Evolutionary conservation across 2,329 filamentous ascomycete species (phyloP).

Genomic region (Fusarium scirpi): DNA sequence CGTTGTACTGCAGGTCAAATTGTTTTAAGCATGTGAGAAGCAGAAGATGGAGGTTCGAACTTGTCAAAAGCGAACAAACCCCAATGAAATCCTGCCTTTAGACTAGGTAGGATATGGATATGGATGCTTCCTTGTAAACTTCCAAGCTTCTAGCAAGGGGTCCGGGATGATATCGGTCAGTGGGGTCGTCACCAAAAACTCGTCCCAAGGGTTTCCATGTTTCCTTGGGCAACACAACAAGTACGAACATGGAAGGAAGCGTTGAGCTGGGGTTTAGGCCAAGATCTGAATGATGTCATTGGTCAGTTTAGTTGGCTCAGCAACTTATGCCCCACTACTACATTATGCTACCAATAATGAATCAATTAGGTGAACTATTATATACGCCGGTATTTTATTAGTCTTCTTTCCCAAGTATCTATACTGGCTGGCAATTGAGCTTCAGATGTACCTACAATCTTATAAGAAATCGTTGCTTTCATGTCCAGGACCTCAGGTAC

Average conservation of each 20-base stretch:
- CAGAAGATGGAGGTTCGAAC: not conserved
- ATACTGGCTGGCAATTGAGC: not conserved
- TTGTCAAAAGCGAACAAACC: constrained; percentile 11
- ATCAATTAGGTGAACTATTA: not conserved
- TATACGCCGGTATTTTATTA: not conserved
- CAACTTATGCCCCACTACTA: constrained; percentile 35
- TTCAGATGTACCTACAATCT: not conserved
- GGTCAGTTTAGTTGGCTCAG: constrained; percentile 47
- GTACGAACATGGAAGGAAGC: constrained; percentile 25
- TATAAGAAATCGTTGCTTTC: not conserved
- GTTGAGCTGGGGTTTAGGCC: constrained; percentile 7
- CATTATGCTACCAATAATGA: not conserved
- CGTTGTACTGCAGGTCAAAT: constrained; percentile 27
- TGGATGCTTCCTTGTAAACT: constrained; percentile 24
- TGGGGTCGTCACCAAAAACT: constrained; percentile 33
- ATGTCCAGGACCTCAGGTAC: not conserved
- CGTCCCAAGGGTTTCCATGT: constrained; percentile 16
- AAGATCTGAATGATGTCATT: constrained; percentile 47
- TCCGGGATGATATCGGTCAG: constrained; percentile 29
- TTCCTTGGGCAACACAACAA: constrained; percentile 31
- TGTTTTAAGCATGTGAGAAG: constrained; percentile 26
- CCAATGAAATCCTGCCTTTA: constrained; percentile 1
- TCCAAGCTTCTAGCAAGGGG: constrained; percentile 33
- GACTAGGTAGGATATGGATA: not conserved
- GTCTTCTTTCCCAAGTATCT: not conserved